Base-by-base conservation (phyloP, 1,284 basidiomycete species). In the Malassezia psittaci region DNA sequence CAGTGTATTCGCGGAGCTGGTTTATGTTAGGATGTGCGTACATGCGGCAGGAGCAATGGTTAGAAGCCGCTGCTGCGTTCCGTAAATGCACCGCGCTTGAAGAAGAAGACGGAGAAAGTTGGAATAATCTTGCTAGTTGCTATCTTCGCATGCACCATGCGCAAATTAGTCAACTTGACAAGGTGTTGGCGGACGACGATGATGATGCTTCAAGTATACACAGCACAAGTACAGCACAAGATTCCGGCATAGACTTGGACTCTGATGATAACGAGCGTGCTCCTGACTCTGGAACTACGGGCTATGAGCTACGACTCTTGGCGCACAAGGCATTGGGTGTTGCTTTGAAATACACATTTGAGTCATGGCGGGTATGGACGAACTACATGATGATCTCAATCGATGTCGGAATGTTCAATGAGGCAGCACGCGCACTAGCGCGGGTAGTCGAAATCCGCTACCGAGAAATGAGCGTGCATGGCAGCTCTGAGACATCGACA, bases 281-380 rank as follows among this genome's bases (percentile, higher is more conserved):
- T 11, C 43, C 15, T 9, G 15, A 15, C 24, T 13, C 24, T 15
- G 24, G 49, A 1, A 5, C 56, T 46, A 60, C 64, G 13, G 69
- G 77, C 3, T 80, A 77, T 63, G 76, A 77, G 43, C 78, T 90
- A 77, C 93, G 90, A 75, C 78, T 85, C 44, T 82, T 90, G 39
- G 94, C 94, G 0, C 94, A 90, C 81, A 85, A 85, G n/a, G 93
- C 94, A 11, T 84, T 99, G 39, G 85, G 86, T 64, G 85, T 89
- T 63, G 90, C 91, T 4, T 81, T 98, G 56, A 85, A 84, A 63
- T 83, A 82, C 71, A 81, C 82, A 49, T 87, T 88, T 75, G 85
- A 90, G 50, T 91, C 91, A 69, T 98, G 93, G 93, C 82, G 88
- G 15, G 91, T 99, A 83, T 99, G 94, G 94, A 81, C 82, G 64